Conservation (phyloP, 2,329 filamentous ascomycete genomes). For the Colletotrichum sp. region DNA sequence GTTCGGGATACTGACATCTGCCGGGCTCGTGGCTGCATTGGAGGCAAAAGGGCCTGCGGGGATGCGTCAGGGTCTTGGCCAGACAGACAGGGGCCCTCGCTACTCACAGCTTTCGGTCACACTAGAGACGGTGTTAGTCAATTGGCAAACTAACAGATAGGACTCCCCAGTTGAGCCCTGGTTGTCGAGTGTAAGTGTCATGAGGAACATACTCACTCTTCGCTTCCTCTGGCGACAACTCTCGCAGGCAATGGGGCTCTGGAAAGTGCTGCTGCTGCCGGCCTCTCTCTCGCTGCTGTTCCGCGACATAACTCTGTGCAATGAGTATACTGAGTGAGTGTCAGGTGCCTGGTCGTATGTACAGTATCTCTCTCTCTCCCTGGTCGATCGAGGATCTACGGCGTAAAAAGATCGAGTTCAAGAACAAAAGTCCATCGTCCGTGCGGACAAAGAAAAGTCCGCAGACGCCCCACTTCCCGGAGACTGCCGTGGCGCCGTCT, state of each 20-base stretch:
- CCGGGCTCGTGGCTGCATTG: slow-evolving; percentile 33
- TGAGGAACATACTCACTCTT: slow-evolving; percentile 25
- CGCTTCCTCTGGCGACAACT: slow-evolving; percentile 36
- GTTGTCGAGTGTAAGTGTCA: neutral
- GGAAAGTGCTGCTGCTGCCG: neutral
- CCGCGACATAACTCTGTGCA: neutral
- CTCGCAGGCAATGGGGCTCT: slow-evolving; percentile 37
- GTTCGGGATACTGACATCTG: slow-evolving; percentile 36
- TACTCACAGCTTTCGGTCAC: slow-evolving; percentile 18
- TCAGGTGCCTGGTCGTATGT: neutral
- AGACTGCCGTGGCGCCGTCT: neutral
- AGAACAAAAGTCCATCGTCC: neutral
- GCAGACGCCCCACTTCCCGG: neutral
- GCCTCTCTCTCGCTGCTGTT: neutral
- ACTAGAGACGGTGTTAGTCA: neutral
- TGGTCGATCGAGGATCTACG: neutral
- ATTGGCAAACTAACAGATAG: neutral
- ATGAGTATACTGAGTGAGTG: neutral
- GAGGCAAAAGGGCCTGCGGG: slow-evolving; percentile 29
- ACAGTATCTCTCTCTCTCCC: neutral
- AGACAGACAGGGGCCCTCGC: neutral
- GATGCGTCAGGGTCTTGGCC: slow-evolving; percentile 3
- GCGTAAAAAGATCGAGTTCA: slow-evolving; percentile 3
- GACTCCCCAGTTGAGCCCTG: neutral
- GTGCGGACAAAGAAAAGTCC: slow-evolving; percentile 9